phyloP scores from a whole-genome alignment of 352 stramenopile genomes.

The Globisporangium lucens region DNA sequence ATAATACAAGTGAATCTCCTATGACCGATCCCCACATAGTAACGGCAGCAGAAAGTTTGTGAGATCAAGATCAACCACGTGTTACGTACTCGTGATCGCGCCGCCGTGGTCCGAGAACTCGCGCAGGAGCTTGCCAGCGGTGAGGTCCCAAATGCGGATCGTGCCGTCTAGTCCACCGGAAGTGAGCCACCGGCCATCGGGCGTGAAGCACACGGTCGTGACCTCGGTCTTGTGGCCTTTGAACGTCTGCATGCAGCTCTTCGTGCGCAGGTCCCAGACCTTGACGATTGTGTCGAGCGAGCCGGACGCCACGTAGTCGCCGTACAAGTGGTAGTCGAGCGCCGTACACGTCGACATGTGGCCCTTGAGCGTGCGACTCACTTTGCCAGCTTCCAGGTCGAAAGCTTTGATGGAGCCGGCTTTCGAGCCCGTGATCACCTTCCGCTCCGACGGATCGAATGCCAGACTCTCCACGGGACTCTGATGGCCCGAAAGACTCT shows the following conservation, averaged over 20 bases:
- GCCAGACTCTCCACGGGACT: conserved; percentile 77
- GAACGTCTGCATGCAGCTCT: conserved; percentile 87
- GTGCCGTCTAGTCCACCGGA: conserved; percentile 67
- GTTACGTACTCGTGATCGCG: conserved; percentile 50
- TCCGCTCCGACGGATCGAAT: conserved; percentile 76
- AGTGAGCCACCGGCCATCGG: conserved; percentile 80
- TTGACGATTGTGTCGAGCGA: conserved; percentile 85
- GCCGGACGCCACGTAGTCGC: conserved; percentile 81
- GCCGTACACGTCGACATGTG: conserved; percentile 82
- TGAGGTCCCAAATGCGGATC: conserved; percentile 87
- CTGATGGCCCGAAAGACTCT: conserved; percentile 76
- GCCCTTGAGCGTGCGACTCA: conserved; percentile 75
- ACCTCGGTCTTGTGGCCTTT: conserved; percentile 77
- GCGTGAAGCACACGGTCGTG: conserved; percentile 76
- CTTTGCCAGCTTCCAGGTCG: conserved; percentile 75
- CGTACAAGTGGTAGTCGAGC: conserved; percentile 84
- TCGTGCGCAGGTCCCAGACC: conserved; percentile 82
- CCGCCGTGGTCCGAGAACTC: conserved; percentile 77
- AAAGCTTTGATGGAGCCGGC: conserved; percentile 85
- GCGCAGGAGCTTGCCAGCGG: conserved; percentile 62
- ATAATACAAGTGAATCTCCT: background rate
- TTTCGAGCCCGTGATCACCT: conserved; percentile 73
- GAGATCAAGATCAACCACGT: background rate
- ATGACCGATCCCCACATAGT: background rate
- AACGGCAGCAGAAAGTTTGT: background rate